Conservation (phyloP, 345 rosid species). For the Noccaea bulbosa region DNA sequence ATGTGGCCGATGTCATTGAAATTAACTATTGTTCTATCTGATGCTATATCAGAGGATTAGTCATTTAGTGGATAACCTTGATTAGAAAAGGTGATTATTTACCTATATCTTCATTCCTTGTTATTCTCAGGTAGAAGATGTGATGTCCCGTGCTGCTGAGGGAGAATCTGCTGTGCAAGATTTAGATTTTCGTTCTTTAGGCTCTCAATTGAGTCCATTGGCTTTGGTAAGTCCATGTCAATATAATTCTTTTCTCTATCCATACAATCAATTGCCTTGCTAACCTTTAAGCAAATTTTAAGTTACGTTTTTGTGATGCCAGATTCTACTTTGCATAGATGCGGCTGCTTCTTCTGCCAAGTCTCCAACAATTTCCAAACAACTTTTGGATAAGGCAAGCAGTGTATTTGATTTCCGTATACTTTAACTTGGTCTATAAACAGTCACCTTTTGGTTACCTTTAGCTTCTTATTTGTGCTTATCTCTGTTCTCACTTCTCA, state of each 20-base stretch:
- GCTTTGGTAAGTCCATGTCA: constrained; percentile 71
- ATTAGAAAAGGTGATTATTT: neutral
- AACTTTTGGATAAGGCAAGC: constrained; percentile 85
- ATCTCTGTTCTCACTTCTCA: constrained; percentile 16
- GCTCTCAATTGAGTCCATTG: constrained; percentile 79
- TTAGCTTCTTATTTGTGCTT: constrained; percentile 7
- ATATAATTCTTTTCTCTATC: constrained; percentile 12
- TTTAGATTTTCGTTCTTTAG: constrained; percentile 71
- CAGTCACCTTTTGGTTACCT: constrained; percentile 9
- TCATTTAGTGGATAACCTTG: constrained; percentile 2
- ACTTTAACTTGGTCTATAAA: constrained; percentile 19
- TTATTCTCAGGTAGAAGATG: constrained; percentile 75
- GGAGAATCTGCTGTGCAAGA: constrained; percentile 72
- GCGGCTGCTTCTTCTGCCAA: constrained; percentile 91
- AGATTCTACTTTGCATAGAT: constrained; percentile 92
- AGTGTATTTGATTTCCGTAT: constrained; percentile 31
- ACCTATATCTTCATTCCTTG: constrained; percentile 23
- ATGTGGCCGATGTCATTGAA: constrained; percentile 12
- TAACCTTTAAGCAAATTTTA: constrained; percentile 31
- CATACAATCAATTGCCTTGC: constrained; percentile 18
- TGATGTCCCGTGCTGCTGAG: constrained; percentile 80
- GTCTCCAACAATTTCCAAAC: constrained; percentile 71
- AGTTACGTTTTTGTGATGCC: constrained; percentile 46
- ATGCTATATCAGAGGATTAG: constrained; percentile 5
- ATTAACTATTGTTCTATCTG: neutral